Base-by-base conservation (phyloP, 2,329 filamentous ascomycete species). In the Fusarium sublunatum region DNA sequence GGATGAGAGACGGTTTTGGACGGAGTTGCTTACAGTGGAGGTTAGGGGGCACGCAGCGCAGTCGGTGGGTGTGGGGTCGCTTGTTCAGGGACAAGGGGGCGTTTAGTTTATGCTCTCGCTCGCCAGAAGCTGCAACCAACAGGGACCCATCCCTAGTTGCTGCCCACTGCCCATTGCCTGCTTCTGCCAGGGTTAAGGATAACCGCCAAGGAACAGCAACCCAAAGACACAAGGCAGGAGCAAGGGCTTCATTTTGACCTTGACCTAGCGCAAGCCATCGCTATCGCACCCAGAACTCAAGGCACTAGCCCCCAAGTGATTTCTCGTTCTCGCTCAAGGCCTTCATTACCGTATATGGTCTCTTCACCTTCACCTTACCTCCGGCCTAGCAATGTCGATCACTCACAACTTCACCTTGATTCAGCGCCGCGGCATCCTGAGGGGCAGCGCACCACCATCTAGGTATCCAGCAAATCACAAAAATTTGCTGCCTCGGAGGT, bases 311-410 rank as follows among this genome's bases (percentile, higher is more conserved):
- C 62, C 19, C 13, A 65, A 45, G 31, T 50, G 31, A 13, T 34
- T 31, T 34, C 31, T 34, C 31, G 44, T 29, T 32, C 42, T 48
- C 29, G 34, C 41, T 46, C 2, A 19, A 19, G 19, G 19, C 19
- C 19, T 19, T 19, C 19, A 19, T 19, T 19, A 19, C 19, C 19
- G 19, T 19, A 19, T 19, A 19, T 19, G 19, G 19, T 19, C 43
- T 38, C 44, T 61, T 61, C 35, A 53, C 61, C 43, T 19, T 64
- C 36, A 58, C 39, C 19, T 26, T 22, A 19, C 19, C 46, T 61
- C 40, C 38, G 41, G 49, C 36, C 50, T 36, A 41, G 54, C 54
- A 56, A n/a, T 65, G 61, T 54, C 61, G 62, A 65, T 65, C 61
- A 51, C 44, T 57, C 43, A 7, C 36, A 42, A 59, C 41, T 19